Evolutionary conservation across 768 basidiomycete species (phyloP).

Genomic region (Lentinus brumalis): DNA sequence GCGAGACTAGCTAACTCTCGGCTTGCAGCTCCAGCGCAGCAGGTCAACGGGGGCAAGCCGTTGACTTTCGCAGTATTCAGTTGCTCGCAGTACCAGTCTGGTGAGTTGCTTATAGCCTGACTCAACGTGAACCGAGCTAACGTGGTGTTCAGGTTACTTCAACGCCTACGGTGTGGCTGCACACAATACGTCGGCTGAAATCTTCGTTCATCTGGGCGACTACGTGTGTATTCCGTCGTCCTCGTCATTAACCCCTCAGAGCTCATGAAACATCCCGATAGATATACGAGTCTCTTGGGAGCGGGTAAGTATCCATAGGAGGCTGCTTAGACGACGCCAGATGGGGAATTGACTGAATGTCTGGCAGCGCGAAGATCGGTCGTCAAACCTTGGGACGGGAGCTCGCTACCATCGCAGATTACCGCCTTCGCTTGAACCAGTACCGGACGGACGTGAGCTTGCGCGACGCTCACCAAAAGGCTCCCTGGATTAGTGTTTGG

Average conservation of each 20-base stretch:
- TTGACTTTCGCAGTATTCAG: slow-evolving; percentile 60
- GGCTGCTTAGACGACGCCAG: no score
- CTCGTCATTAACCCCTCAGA: not conserved
- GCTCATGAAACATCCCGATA: slow-evolving; percentile 17
- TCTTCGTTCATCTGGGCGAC: slow-evolving; percentile 61
- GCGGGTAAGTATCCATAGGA: slow-evolving; percentile 21
- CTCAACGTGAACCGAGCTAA: not conserved
- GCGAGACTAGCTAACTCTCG: no score
- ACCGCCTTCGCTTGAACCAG: slow-evolving; percentile 51
- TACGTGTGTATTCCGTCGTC: slow-evolving; percentile 42
- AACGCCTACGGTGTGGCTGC: slow-evolving; percentile 62
- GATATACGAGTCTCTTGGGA: slow-evolving; percentile 52
- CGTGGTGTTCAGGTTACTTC: slow-evolving; percentile 47
- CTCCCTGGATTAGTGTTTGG: slow-evolving; percentile 62
- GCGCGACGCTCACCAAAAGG: slow-evolving; percentile 47
- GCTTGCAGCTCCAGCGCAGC: slow-evolving; percentile 43
- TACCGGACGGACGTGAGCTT: slow-evolving; percentile 56
- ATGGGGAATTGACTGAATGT: no score
- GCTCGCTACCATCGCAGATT: slow-evolving; percentile 57
- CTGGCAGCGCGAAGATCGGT: slow-evolving; percentile 46
- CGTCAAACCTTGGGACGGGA: slow-evolving; percentile 54
- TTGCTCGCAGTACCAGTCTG: slow-evolving; percentile 56
- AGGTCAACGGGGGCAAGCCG: slow-evolving; percentile 55
- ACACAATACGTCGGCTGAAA: slow-evolving; percentile 51
- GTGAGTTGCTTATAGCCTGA: slow-evolving; percentile 27